Conservation (phyloP, 2,329 filamentous ascomycete genomes). For the Raffaelea deltoideospora region DNA sequence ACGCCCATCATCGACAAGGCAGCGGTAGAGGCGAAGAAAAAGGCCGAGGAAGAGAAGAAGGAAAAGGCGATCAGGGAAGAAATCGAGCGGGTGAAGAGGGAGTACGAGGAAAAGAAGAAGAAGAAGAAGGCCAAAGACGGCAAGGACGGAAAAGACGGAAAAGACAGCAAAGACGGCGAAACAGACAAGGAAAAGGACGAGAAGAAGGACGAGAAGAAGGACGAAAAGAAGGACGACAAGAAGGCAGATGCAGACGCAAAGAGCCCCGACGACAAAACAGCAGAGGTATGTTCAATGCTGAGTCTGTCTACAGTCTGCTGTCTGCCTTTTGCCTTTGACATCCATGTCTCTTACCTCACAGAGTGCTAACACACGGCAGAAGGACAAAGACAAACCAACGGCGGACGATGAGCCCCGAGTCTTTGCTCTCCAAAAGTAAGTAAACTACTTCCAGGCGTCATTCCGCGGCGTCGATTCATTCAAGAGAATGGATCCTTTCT, state of each 20-base stretch:
- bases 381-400: constrained; percentile 1
- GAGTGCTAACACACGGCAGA: constrained; percentile 7
- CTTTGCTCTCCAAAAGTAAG: constrained; percentile 69
- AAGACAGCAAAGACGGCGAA: constrained; percentile 28
- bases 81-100: constrained; percentile 51
- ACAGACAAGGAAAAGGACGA: constrained; percentile 26
- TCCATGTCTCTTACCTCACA: too few species aligned
- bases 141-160: constrained; percentile 32
- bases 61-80: constrained; percentile 53
- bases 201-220: constrained; percentile 19
- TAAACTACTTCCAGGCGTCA: constrained; percentile 1
- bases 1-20: constrained; percentile 57
- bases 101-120: constrained; percentile 60
- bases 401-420: constrained; percentile 58
- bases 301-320: too few species aligned
- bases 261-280: constrained; percentile 11
- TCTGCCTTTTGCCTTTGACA: too few species aligned
- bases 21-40: constrained; percentile 46
- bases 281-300: too few species aligned
- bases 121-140: constrained; percentile 54
- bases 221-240: constrained; percentile 11
- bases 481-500: too few species aligned
- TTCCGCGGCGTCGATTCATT: too few species aligned
- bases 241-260: neutral
- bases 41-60: constrained; percentile 49